Conservation (phyloP, 2,329 filamentous ascomycete species). For the Penicillium sp. region DNA sequence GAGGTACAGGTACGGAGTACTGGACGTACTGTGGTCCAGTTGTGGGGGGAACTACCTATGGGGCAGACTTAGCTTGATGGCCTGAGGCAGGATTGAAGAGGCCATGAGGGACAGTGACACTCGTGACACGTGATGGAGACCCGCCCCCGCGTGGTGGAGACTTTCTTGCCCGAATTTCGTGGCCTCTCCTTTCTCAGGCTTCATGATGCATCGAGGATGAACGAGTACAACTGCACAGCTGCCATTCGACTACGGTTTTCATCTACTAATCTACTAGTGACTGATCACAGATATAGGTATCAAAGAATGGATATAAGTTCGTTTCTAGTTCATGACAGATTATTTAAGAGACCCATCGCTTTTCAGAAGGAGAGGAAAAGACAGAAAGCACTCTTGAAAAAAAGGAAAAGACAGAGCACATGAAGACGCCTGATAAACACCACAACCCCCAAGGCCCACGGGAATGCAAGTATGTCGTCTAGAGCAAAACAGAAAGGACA, state of each 20-base stretch:
- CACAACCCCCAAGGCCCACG: conserved; percentile 28
- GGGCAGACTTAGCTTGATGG: background rate
- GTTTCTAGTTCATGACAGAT: conserved; percentile 37
- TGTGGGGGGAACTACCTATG: background rate
- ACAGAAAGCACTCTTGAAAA: conserved; percentile 11
- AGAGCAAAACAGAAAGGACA: conserved; percentile 13
- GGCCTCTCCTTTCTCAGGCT: background rate
- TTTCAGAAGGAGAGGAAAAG: conserved; percentile 26
- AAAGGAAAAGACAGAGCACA: conserved; percentile 12
- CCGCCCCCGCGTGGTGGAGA: conserved; percentile 5
- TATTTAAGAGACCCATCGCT: conserved; percentile 33
- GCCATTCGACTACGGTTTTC: background rate
- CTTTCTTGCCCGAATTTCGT: background rate
- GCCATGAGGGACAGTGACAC: background rate
- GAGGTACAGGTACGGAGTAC: background rate
- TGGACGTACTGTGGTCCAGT: background rate
- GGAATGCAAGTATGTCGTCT: conserved; percentile 34
- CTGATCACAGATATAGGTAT: background rate
- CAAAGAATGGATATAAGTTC: conserved; percentile 26
- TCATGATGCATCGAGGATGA: background rate
- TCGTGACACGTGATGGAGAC: background rate
- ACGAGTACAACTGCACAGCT: background rate
- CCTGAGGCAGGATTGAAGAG: conserved; percentile 3
- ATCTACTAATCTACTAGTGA: background rate
- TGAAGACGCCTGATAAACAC: conserved; percentile 24